Conservation (phyloP, 345 rosid genomes). For the Melaleuca quinquenervia region DNA sequence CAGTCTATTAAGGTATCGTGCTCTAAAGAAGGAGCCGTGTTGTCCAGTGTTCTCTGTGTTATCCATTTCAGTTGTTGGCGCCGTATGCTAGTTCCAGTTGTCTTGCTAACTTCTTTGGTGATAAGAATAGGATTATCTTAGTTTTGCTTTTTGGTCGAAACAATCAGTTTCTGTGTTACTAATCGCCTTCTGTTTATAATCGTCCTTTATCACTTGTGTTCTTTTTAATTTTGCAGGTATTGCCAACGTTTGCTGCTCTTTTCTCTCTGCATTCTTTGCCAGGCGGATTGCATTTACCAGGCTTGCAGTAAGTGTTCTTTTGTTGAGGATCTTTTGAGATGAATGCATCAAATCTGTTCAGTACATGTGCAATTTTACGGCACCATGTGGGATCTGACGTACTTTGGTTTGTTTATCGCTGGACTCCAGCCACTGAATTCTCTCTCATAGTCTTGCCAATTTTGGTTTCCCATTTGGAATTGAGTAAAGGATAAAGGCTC, state of each 20-base stretch:
- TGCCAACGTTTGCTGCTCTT: constrained; percentile 78
- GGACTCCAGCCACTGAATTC: background rate
- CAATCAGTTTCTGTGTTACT: background rate
- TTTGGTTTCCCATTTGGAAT: background rate
- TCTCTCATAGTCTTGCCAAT: background rate
- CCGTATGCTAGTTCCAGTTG: background rate
- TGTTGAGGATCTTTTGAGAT: background rate
- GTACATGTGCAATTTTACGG: background rate
- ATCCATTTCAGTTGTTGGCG: background rate
- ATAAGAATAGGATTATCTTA: background rate
- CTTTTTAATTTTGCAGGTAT: constrained; percentile 28
- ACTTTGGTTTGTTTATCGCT: background rate
- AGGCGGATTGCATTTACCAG: constrained; percentile 27
- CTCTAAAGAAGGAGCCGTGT: too few species aligned
- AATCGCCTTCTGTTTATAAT: background rate
- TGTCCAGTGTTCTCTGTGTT: background rate
- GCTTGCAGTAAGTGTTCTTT: constrained; percentile 40
- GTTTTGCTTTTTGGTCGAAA: background rate
- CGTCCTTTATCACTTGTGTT: background rate
- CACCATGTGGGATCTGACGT: background rate
- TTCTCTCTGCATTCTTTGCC: constrained; percentile 20
- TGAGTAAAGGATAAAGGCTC: background rate
- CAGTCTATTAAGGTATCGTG: constrained; percentile 47
- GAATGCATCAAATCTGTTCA: background rate
- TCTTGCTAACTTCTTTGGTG: background rate